Evolutionary conservation across 768 basidiomycete genomes (phyloP), one percentile per base, ranked within the genome.

Genomic region (Vararia minispora): DNA sequence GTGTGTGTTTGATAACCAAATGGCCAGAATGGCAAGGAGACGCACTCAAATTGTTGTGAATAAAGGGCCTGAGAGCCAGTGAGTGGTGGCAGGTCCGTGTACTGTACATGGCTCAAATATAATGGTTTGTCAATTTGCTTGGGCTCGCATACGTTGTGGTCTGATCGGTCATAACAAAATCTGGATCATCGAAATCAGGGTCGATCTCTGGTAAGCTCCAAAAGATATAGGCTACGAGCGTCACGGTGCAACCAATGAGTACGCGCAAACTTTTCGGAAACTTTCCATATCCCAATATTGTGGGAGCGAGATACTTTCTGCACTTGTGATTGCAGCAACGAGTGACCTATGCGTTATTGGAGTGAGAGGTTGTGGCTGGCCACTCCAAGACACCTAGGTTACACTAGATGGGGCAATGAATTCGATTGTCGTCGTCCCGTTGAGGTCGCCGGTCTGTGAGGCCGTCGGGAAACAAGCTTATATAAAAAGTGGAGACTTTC

Each of bases 11-110:
- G n/a, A n/a, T n/a, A n/a, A 14, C 35, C 7, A 28, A 31, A 5
- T 27, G 37, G 24, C 18, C n/a, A 10, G 20, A 33, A 37, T 22
- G 6, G 6, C 8, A 39, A 21, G 4, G 0, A 44, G n/a, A n/a
- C 58, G 14, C 48, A 69, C 68, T 66, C 69, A 38, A 71, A 71
- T 57, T 72, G 68, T 36, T 71, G 68, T 3, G 68, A 68, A 48
- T 71, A 71, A 17, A 72, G 52, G n/a, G 71, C 69, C 16, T 55
- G 53, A 26, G 56, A 52, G 13, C 65, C 68, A 1, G 64, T 57
- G 13, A 71, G 45, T 2, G 63, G 61, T 2, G 67, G 68, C 9
- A 71, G 56, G 47, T 71, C 69, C 3, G 69, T 71, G 47, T 71
- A 72, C 69, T 71, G 33, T 10, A 13, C 20, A 33, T 30, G 28